A percentile compares a stretch with the other conserved stretches of the same genome.
These are phyloP conservation scores for Stygiomarasmius scandens DNA, from an alignment of 1,284 basidiomycete genomes.

Conservation along the genomic window DNA sequence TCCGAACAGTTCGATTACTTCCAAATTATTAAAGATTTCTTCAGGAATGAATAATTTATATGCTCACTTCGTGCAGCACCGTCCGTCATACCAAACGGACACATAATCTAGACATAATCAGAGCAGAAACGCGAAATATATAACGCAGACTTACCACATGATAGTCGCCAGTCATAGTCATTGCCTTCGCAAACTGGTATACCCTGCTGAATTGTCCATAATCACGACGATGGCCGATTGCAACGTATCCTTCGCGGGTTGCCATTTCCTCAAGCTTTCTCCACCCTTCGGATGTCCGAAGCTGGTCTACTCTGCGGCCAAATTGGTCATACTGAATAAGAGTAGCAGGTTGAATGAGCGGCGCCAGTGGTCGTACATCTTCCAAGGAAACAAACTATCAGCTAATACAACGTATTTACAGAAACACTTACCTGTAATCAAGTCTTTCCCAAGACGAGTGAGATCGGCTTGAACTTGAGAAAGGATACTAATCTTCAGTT, in stretches of 20 bases:
- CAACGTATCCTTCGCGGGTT: slow-evolving; percentile 69
- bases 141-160: slow-evolving; percentile 49
- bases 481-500: slow-evolving; percentile 26
- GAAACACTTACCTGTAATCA: slow-evolving; percentile 45
- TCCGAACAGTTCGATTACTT: slow-evolving; percentile 68
- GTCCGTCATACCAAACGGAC: slow-evolving; percentile 79
- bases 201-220: slow-evolving; percentile 59
- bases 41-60: neutral
- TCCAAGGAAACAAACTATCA: neutral
- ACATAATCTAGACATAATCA: slow-evolving; percentile 49
- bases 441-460: slow-evolving; percentile 53
- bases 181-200: slow-evolving; percentile 63
- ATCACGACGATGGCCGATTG: slow-evolving; percentile 62
- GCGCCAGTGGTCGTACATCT: slow-evolving; percentile 55
- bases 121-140: slow-evolving; percentile 1
- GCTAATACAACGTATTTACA: neutral
- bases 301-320: slow-evolving; percentile 63
- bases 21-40: neutral
- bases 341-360: slow-evolving; percentile 31
- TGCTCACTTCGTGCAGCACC: slow-evolving; percentile 55
- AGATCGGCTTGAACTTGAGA: slow-evolving; percentile 55
- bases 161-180: slow-evolving; percentile 61
- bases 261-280: slow-evolving; percentile 67
- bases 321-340: slow-evolving; percentile 72
- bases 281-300: slow-evolving; percentile 74